Evolutionary conservation across 352 stramenopile species (phyloP).

Genomic region (Phytophthora citrophthora): DNA sequence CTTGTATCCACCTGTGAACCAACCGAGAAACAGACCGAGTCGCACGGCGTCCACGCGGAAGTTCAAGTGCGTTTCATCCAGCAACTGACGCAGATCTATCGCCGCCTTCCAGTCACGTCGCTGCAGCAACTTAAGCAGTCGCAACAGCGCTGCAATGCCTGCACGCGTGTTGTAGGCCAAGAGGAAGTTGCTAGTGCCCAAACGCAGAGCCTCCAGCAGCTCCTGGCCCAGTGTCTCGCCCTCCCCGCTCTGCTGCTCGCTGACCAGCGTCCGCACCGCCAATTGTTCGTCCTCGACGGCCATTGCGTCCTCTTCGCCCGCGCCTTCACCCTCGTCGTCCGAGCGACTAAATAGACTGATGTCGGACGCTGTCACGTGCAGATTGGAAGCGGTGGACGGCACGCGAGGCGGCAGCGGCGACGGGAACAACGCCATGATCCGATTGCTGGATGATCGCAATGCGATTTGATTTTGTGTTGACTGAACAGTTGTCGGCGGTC

Average conservation of each 20-base stretch:
- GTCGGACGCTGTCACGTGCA: conserved; percentile 48
- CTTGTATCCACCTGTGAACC: conserved; percentile 84
- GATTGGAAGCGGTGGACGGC: conserved; percentile 30
- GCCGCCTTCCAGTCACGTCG: conserved; percentile 58
- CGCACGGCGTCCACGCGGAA: conserved; percentile 88
- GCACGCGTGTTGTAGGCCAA: conserved; percentile 89
- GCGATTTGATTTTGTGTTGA: conserved; percentile 28
- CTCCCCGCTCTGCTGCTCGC: conserved; percentile 33
- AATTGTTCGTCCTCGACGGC: conserved; percentile 22
- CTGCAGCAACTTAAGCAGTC: conserved; percentile 71
- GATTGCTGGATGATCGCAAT: conserved; percentile 9
- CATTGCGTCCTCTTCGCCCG: conserved; percentile 11
- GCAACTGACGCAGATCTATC: conserved; percentile 60
- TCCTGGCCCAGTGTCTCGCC: conserved; percentile 51
- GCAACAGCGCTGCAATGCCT: conserved; percentile 74
- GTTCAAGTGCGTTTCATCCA: conserved; percentile 77
- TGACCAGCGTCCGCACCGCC: conserved; percentile 28
- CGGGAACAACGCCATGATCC: conserved; percentile 18
- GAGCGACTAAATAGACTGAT: conserved; percentile 49
- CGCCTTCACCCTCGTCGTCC: conserved; percentile 31
- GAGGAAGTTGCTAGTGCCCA: conserved; percentile 86
- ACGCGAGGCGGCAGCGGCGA: conserved; percentile 28
- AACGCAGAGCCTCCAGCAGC: conserved; percentile 72
- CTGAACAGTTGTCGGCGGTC: conserved; percentile 12
- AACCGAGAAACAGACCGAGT: conserved; percentile 86